Percentiles rank a stretch among this genome's conserved stretches.
phyloP scores from a whole-genome alignment of 257 asterid genomes.

The Petunia axillaris region DNA sequence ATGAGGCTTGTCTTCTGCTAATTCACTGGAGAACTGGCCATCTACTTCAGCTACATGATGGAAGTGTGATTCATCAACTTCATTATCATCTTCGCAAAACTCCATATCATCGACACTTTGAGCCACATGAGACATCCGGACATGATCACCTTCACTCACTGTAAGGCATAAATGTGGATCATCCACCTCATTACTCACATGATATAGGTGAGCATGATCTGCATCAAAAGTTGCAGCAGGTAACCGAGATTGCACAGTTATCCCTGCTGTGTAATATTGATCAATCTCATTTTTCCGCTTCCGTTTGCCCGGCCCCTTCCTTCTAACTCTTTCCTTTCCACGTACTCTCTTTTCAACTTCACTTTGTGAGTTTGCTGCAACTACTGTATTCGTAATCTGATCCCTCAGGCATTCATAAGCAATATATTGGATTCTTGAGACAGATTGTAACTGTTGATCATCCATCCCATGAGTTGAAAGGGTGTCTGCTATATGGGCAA shows the following conservation, averaged over 20 bases:
- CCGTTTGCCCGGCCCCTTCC: slow-evolving; percentile 74
- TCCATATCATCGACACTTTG: slow-evolving; percentile 43
- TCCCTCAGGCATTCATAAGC: slow-evolving; percentile 84
- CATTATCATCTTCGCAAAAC: slow-evolving; percentile 37
- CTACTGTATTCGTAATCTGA: slow-evolving; percentile 51
- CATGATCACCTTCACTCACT: slow-evolving; percentile 31
- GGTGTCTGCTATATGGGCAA: slow-evolving; percentile 71
- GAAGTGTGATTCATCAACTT: slow-evolving; percentile 44
- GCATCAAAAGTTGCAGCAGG: slow-evolving; percentile 40
- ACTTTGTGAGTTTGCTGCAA: slow-evolving; percentile 47
- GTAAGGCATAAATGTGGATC: slow-evolving; percentile 41
- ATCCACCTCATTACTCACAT: slow-evolving; percentile 44
- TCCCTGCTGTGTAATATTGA: slow-evolving; percentile 45
- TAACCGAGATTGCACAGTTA: slow-evolving; percentile 43
- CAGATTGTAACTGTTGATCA: slow-evolving; percentile 70
- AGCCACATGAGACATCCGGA: slow-evolving; percentile 31
- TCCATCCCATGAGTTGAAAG: slow-evolving; percentile 89
- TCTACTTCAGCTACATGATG: slow-evolving; percentile 50
- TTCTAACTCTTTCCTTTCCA: slow-evolving; percentile 87
- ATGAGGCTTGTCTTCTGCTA: slow-evolving; percentile 47
- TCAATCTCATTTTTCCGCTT: slow-evolving; percentile 70
- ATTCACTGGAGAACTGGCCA: slow-evolving; percentile 51
- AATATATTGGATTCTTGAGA: slow-evolving; percentile 66
- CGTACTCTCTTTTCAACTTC: slow-evolving; percentile 61
- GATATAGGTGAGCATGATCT: slow-evolving; percentile 46